These are phyloP conservation scores for Mucor sp. DNA, from an alignment of 371 early-diverging fungal species.

Conservation along the genomic window DNA sequence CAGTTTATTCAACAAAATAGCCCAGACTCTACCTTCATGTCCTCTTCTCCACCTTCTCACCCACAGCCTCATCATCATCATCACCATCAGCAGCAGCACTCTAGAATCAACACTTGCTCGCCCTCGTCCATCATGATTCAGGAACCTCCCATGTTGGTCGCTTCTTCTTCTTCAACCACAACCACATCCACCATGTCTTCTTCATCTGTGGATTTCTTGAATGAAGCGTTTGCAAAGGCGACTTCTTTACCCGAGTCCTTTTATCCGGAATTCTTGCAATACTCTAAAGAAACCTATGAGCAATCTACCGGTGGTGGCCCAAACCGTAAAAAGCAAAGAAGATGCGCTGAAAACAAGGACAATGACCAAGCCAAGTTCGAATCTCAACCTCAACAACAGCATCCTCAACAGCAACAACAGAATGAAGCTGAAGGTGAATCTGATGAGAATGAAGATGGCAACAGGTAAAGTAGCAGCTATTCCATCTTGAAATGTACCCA, in stretches of 20 bases:
- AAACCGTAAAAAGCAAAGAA: slow-evolving; percentile 36
- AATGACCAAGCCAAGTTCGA: slow-evolving; percentile 6
- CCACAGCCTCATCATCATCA: slow-evolving; percentile 7
- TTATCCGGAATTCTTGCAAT: slow-evolving; percentile 41
- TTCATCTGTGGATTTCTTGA: slow-evolving; percentile 35
- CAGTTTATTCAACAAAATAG: slow-evolving; percentile 21
- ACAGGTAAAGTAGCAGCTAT: no score
- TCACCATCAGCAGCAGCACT: not conserved
- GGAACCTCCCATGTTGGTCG: slow-evolving; percentile 45
- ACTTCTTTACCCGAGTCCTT: slow-evolving; percentile 40
- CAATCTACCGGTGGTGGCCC: slow-evolving; percentile 34
- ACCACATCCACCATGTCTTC: slow-evolving; percentile 38
- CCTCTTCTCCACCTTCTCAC: slow-evolving; percentile 20
- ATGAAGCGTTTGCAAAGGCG: slow-evolving; percentile 41
- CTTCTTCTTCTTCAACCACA: slow-evolving; percentile 42
- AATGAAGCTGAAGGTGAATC: slow-evolving; percentile 6
- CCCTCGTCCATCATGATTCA: slow-evolving; percentile 41
- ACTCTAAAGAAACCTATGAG: slow-evolving; percentile 39
- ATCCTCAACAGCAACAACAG: not conserved
- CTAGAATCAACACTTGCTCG: slow-evolving; percentile 17
- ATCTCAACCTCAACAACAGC: slow-evolving; percentile 4
- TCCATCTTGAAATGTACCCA: no score
- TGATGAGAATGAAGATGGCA: slow-evolving; percentile 30
- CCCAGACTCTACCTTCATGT: slow-evolving; percentile 23
- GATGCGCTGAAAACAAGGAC: not conserved